Conservation (phyloP, 306 rosid genomes). For the Ziziphus jujuba region DNA sequence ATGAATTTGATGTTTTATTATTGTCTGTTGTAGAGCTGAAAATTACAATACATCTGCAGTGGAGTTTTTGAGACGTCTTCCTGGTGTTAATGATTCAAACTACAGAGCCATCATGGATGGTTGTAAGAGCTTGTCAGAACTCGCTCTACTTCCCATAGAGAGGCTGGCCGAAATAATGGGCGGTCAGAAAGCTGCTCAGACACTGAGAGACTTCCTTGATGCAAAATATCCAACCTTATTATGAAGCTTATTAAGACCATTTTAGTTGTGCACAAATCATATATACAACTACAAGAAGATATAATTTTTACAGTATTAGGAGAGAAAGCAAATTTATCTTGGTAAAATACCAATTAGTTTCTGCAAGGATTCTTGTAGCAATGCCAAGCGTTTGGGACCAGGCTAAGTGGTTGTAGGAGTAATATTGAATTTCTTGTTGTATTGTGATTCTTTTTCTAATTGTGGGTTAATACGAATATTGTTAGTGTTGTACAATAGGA, state of each 20-base stretch:
- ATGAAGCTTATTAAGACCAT: conserved; percentile 27
- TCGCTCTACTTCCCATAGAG: conserved; percentile 78
- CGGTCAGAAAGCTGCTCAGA: conserved; percentile 91
- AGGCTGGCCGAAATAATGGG: conserved; percentile 82
- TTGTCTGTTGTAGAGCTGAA: conserved; percentile 64
- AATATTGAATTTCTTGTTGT: too few relatives aligned
- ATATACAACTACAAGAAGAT: too few relatives aligned
- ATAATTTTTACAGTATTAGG: too few relatives aligned
- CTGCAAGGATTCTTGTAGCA: too few relatives aligned
- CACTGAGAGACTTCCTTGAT: conserved; percentile 87
- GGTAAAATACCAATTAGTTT: too few relatives aligned
- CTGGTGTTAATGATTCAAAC: conserved; percentile 86
- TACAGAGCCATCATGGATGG: conserved; percentile 89
- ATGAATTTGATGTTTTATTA: conserved; percentile 15
- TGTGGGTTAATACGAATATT: too few relatives aligned
- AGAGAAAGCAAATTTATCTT: too few relatives aligned
- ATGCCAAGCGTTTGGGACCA: too few relatives aligned
- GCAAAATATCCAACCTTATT: conserved; percentile 93
- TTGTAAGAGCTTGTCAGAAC: conserved; percentile 87
- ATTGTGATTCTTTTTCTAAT: too few relatives aligned
- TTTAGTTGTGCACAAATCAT: neutral
- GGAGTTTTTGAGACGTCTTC: conserved; percentile 92
- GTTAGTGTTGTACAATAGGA: too few relatives aligned
- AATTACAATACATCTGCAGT: conserved; percentile 91
- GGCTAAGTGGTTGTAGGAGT: too few relatives aligned